A percentile compares a stretch with the other conserved stretches of the same genome.
Conservation (phyloP, 345 rosid genomes). For the Populus davidiana region DNA sequence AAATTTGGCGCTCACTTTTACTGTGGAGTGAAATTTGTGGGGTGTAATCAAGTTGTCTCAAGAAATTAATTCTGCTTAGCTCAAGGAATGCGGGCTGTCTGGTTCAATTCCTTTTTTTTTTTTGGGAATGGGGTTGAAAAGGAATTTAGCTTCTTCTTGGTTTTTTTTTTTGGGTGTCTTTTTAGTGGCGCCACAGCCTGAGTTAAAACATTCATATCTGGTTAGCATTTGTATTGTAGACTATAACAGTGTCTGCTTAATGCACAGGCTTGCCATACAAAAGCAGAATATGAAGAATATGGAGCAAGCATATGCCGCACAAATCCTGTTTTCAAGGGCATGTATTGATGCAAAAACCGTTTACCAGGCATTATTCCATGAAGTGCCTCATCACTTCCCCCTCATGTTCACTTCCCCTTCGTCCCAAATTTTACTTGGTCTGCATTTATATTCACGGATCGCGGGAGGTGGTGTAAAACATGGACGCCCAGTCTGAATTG, state of each 20-base stretch:
- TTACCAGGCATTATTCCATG: background rate
- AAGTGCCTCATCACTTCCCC: background rate
- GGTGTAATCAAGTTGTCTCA: background rate
- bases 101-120: background rate
- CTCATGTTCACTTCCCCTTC: too few species aligned
- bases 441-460: background rate
- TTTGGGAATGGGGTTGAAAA: background rate
- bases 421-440: background rate
- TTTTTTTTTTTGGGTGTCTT: background rate
- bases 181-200: background rate
- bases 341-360: conserved; percentile 50
- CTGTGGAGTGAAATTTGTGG: background rate
- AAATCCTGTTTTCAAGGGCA: conserved; percentile 99
- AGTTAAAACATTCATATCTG: too few species aligned
- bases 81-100: background rate
- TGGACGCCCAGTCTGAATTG: background rate
- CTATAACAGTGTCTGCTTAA: background rate
- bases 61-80: background rate
- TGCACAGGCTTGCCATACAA: conserved; percentile 91
- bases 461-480: conserved; percentile 14
- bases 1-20: background rate
- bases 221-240: too few species aligned
- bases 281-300: conserved; percentile 91
- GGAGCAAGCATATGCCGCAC: conserved; percentile 99
- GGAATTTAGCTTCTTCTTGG: too few species aligned